phyloP scores from a whole-genome alignment of 1,139 yeast species.

The Kluyveromyces sp. region DNA sequence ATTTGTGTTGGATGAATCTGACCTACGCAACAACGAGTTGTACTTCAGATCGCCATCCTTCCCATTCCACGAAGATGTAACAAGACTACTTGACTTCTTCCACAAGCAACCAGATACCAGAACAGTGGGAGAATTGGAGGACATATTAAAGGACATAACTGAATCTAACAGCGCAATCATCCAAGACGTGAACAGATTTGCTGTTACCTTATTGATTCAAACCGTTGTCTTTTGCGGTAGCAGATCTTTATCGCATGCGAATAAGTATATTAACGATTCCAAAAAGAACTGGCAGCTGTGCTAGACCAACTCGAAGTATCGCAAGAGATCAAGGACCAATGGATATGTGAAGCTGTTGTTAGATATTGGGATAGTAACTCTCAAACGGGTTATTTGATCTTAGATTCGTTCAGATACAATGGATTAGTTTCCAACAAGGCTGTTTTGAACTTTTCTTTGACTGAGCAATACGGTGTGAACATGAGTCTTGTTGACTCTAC shows the following conservation, averaged over 20 bases:
- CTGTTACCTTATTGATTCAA: slow-evolving; percentile 59
- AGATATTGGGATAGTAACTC: slow-evolving; percentile 79
- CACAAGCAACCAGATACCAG: slow-evolving; percentile 31
- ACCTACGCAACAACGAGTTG: slow-evolving; percentile 25
- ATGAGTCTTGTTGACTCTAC: slow-evolving; percentile 32
- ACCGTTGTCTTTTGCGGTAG: slow-evolving; percentile 77
- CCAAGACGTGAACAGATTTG: slow-evolving; percentile 39
- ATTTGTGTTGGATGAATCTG: slow-evolving; percentile 22
- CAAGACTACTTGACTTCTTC: slow-evolving; percentile 29
- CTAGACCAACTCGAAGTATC: slow-evolving; percentile 34
- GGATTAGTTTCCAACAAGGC: slow-evolving; percentile 39
- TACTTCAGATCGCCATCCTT: slow-evolving; percentile 29
- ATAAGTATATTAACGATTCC: slow-evolving; percentile 56
- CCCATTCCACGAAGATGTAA: slow-evolving; percentile 30
- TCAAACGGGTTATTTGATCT: slow-evolving; percentile 66
- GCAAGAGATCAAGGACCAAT: slow-evolving; percentile 29
- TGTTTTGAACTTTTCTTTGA: slow-evolving; percentile 38
- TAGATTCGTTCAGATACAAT: slow-evolving; percentile 53
- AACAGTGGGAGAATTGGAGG: slow-evolving; percentile 27
- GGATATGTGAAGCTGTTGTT: slow-evolving; percentile 58
- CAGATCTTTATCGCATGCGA: slow-evolving; percentile 82
- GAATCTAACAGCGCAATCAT: slow-evolving; percentile 23
- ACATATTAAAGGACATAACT: slow-evolving; percentile 31
- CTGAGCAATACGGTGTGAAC: slow-evolving; percentile 20
- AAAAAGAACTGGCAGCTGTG: slow-evolving; percentile 44